These are phyloP conservation scores for Penicillium robsamsonii DNA, from an alignment of 495 filamentous ascomycete genomes.

Conservation along the genomic window DNA sequence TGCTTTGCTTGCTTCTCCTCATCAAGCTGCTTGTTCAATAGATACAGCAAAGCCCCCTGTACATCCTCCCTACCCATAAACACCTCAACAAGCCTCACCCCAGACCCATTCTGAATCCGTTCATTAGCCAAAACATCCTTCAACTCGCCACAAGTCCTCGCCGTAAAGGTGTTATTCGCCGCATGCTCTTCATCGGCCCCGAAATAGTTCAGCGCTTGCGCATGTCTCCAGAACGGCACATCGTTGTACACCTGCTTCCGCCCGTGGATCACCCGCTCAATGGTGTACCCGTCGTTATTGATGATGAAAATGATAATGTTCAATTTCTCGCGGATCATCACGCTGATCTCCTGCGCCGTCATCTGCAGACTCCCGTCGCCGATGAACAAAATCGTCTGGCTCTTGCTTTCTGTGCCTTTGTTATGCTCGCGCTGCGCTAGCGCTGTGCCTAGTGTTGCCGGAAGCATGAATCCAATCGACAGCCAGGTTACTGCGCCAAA, in stretches of 20 bases:
- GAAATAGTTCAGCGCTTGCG: conserved; percentile 41
- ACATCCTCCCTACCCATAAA: conserved; percentile 48
- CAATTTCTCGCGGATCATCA: conserved; percentile 67
- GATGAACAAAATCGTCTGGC: conserved; percentile 65
- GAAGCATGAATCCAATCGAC: conserved; percentile 50
- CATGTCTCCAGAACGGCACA: conserved; percentile 63
- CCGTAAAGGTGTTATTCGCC: conserved; percentile 25
- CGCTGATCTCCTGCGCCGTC: conserved; percentile 73
- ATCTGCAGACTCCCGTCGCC: conserved; percentile 81
- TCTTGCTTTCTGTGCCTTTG: conserved; percentile 15
- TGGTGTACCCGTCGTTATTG: conserved; percentile 74
- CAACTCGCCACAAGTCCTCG: conserved; percentile 39
- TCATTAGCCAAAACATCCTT: conserved; percentile 33
- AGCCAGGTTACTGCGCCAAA: conserved; percentile 42
- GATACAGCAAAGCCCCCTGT: conserved; percentile 27
- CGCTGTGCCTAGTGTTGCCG: conserved; percentile 47
- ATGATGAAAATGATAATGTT: conserved; percentile 73
- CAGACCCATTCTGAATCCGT: conserved; percentile 35
- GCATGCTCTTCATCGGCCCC: conserved; percentile 37
- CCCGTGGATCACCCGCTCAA: conserved; percentile 73
- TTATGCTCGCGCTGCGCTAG: conserved; percentile 42
- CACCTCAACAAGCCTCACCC: conserved; percentile 45
- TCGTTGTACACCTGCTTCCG: conserved; percentile 75
- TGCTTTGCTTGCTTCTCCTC: conserved; percentile 18
- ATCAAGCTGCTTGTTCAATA: conserved; percentile 29